These are phyloP conservation scores for Talaromyces marneffei DNA, from an alignment of 2,329 filamentous ascomycete genomes.

Conservation along the genomic window DNA sequence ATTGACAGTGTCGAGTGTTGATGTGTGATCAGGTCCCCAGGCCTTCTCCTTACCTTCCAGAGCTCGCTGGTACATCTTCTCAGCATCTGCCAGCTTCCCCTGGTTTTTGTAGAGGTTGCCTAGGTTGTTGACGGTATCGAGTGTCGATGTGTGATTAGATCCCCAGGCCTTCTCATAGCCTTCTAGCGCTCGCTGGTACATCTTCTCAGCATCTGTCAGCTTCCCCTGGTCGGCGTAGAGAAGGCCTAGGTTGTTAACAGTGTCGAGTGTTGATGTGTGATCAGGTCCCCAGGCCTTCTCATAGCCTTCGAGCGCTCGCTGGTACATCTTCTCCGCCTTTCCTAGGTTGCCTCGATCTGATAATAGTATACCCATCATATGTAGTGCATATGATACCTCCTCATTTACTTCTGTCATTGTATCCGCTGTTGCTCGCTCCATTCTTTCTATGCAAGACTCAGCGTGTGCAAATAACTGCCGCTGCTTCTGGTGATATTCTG, in stretches of 20 bases:
- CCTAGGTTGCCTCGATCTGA: slow-evolving; percentile 1
- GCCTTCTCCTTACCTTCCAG: too few relatives aligned
- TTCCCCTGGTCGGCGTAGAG: too few relatives aligned
- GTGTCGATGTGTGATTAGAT: too few relatives aligned
- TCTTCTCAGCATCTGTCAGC: too few relatives aligned
- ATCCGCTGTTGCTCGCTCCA: background rate
- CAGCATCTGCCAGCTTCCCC: too few relatives aligned
- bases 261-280: background rate
- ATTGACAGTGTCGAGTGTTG: too few relatives aligned
- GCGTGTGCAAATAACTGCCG: background rate
- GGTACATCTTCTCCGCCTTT: slow-evolving; percentile 7
- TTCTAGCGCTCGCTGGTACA: too few relatives aligned
- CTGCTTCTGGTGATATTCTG: slow-evolving; percentile 5
- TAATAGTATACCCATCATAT: slow-evolving; percentile 1
- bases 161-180: too few relatives aligned
- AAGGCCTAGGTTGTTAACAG: background rate
- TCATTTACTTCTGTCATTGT: background rate
- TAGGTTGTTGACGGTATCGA: too few relatives aligned
- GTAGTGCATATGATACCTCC: background rate
- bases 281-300: background rate
- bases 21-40: too few relatives aligned
- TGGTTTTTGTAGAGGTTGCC: too few relatives aligned
- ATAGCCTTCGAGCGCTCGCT: background rate
- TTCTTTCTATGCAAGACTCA: slow-evolving; percentile 4
- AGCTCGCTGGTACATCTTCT: too few relatives aligned